Evolutionary conservation across 352 stramenopile genomes (phyloP), one percentile per base, ranked within the genome.

Genomic region (Pythium chondricola): DNA sequence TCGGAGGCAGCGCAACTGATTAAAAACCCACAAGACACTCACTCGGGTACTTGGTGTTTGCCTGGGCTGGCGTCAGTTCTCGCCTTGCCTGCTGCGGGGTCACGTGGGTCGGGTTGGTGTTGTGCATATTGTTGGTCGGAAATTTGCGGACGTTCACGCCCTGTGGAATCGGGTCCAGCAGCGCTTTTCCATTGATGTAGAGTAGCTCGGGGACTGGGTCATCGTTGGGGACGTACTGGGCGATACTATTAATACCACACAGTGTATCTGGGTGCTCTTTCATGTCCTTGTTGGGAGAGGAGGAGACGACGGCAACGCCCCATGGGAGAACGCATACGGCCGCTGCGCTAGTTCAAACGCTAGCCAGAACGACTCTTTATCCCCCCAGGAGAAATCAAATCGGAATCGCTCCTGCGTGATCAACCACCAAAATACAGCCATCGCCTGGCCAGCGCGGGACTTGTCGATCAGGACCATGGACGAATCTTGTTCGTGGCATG

Each of bases 251-350:
- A n/a, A n/a, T n/a, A 6, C 79, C 80, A 32, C 80, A 89, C 0
- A 89, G 61, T 4, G 77, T 86, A 26, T 71, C 53, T 1, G 64
- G 48, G 38, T 87, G 74, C 0, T 63, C 39, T 22, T 65, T 40
- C 52, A 87, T 70, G 48, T 88, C 80, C 5, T 68, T 40, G 32
- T 81, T 82, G 5, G 74, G 25, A 0, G 43, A 59, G 3, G 63
- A 64, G 0, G 67, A 67, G 7, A 87, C 59, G 41, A 74, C 67
- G 3, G 67, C 78, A 4, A 72, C 65, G 0, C 71, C 73, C 69
- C 66, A 86, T 0, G 77, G 77, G 73, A 88, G 56, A 89, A 89
- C 26, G 63, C 67, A 36, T 88, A 89, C 6, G 61, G 31, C 0
- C 46, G 48, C 14, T 79, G 66, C 1, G 70, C 66, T 10, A 91